Percentiles rank a stretch among this genome's conserved stretches.
Conservation (phyloP, 805 yeast genomes). For the Myxozyma melibiosi region DNA sequence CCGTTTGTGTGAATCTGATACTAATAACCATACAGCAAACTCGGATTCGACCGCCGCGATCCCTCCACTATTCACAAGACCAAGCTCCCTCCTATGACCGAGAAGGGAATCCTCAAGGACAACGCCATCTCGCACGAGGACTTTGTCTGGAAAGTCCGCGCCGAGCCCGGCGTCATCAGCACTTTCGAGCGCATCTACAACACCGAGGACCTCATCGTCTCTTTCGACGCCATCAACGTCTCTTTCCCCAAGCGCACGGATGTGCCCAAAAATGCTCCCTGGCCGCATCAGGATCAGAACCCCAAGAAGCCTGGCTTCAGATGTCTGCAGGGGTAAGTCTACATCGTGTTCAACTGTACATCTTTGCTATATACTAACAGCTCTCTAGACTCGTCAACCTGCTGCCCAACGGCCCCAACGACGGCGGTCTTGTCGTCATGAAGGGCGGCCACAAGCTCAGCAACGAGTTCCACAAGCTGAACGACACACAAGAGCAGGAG, state of each 20-base stretch:
- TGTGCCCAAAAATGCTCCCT: conserved; percentile 13
- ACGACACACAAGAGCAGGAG: neutral
- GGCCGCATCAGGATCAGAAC: conserved; percentile 26
- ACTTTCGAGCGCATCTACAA: conserved; percentile 15
- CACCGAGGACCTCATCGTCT: conserved; percentile 21
- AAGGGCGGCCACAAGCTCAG: conserved; percentile 17
- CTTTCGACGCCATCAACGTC: conserved; percentile 24
- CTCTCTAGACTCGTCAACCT: conserved; percentile 19
- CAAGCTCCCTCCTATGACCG: conserved; percentile 10
- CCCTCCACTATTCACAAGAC: conserved; percentile 13
- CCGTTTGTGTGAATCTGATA: neutral
- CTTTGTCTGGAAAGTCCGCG: conserved; percentile 21
- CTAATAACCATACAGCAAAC: conserved; percentile 1
- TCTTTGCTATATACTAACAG: neutral
- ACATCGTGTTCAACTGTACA: neutral
- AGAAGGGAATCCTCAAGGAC: conserved; percentile 11
- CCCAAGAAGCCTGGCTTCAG: conserved; percentile 19
- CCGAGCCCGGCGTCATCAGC: conserved; percentile 23
- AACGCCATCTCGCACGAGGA: conserved; percentile 19
- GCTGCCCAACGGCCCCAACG: conserved; percentile 25
- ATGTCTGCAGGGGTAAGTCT: conserved; percentile 18
- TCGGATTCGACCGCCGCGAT: conserved; percentile 22
- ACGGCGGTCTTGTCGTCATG: conserved; percentile 23
- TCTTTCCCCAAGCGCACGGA: conserved; percentile 20
- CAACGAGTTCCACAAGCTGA: conserved; percentile 14